Conservation (phyloP, 2,329 filamentous ascomycete genomes). For the Verruconis gallopava region DNA sequence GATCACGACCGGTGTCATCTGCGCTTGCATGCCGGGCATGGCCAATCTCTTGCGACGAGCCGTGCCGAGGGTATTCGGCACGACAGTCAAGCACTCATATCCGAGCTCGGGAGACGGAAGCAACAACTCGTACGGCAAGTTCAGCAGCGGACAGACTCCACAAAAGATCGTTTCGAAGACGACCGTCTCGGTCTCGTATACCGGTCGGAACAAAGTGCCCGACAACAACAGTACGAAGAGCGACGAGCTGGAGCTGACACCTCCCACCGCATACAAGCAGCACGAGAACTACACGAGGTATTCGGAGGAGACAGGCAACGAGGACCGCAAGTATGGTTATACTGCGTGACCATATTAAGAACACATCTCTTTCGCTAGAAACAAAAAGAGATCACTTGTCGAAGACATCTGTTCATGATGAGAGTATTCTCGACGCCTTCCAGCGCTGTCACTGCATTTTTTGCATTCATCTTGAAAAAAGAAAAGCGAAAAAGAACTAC, state of each 20-base stretch:
- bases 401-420: too few relatives aligned
- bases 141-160: neutral
- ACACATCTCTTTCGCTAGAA: too few relatives aligned
- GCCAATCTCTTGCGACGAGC: constrained; percentile 12
- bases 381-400: too few relatives aligned
- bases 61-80: neutral
- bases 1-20: constrained; percentile 13
- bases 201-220: neutral
- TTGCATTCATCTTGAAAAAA: too few relatives aligned
- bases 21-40: constrained; percentile 16
- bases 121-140: too few relatives aligned
- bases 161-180: neutral
- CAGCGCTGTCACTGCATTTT: too few relatives aligned
- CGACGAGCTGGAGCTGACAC: neutral
- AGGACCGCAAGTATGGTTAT: neutral
- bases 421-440: too few relatives aligned
- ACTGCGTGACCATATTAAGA: too few relatives aligned
- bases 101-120: neutral
- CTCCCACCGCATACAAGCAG: neutral
- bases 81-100: neutral
- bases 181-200: neutral
- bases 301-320: neutral
- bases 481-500: too few relatives aligned
- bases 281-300: neutral
- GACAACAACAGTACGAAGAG: neutral